These are phyloP conservation scores for Russula griseocarnosa DNA, from an alignment of 768 basidiomycete species.

Conservation along the genomic window DNA sequence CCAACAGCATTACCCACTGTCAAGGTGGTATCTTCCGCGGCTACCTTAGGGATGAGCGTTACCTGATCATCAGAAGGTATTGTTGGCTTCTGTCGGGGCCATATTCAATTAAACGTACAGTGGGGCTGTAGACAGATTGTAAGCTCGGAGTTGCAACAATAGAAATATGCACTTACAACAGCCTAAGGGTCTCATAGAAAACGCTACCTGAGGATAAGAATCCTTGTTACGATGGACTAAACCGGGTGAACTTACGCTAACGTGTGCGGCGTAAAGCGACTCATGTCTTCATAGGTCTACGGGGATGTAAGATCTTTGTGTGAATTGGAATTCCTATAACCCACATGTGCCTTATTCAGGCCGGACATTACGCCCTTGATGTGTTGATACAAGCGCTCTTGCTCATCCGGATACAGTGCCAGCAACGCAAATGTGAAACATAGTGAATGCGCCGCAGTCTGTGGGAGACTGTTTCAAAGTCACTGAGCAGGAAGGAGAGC, in stretches of 20 bases:
- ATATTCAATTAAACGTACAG: slow-evolving; percentile 1
- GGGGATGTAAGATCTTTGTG: not conserved
- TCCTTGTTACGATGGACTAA: not conserved
- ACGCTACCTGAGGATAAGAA: slow-evolving; percentile 35
- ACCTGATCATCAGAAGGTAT: slow-evolving; percentile 38
- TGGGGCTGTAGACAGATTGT: slow-evolving; percentile 3
- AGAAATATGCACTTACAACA: slow-evolving; percentile 33
- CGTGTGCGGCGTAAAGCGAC: slow-evolving; percentile 22
- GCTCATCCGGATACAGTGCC: slow-evolving; percentile 41
- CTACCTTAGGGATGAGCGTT: slow-evolving; percentile 42
- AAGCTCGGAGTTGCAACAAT: not conserved
- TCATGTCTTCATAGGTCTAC: slow-evolving; percentile 31
- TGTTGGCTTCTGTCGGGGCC: not conserved
- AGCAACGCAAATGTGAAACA: slow-evolving; percentile 41
- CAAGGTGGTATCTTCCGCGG: slow-evolving; percentile 46
- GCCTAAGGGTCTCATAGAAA: slow-evolving; percentile 48
- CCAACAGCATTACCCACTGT: slow-evolving; percentile 38
- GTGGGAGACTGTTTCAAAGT: too few relatives aligned
- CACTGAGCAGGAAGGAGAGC: too few relatives aligned
- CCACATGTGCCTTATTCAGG: slow-evolving; percentile 10
- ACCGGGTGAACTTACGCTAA: slow-evolving; percentile 20
- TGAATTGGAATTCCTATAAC: not conserved
- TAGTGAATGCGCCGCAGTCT: slow-evolving; percentile 35
- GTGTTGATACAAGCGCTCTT: slow-evolving; percentile 40
- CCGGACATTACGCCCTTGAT: slow-evolving; percentile 35